Evolutionary conservation across 1,139 yeast genomes (phyloP).

Genomic region (Saccharomycopsis phalli): DNA sequence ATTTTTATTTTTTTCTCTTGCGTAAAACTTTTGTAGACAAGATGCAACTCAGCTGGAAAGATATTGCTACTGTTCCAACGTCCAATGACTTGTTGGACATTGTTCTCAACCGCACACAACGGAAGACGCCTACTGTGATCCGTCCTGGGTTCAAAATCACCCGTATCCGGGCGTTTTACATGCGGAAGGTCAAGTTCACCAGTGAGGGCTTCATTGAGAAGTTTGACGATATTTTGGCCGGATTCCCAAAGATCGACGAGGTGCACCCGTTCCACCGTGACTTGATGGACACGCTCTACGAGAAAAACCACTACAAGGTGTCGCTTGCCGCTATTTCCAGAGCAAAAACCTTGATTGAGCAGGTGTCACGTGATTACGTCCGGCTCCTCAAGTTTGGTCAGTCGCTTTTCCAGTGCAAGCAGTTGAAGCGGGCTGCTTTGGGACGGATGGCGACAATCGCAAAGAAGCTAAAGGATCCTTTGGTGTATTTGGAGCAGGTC

Average conservation of each 20-base stretch:
- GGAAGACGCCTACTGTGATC: constrained; percentile 96
- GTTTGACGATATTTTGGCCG: constrained; percentile 71
- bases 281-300: constrained; percentile 93
- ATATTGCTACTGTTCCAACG: constrained; percentile 89
- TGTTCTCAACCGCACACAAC: constrained; percentile 92
- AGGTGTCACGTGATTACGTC: constrained; percentile 89
- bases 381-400: constrained; percentile 94
- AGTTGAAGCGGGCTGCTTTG: constrained; percentile 93
- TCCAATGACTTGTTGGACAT: constrained; percentile 92
- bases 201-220: constrained; percentile 94
- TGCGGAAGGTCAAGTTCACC: constrained; percentile 94
- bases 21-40: constrained; percentile 19
- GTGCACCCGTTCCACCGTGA: constrained; percentile 98
- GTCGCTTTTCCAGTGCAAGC: constrained; percentile 96
- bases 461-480: constrained; percentile 90
- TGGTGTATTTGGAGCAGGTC: constrained; percentile 90
- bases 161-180: constrained; percentile 94
- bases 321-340: constrained; percentile 93
- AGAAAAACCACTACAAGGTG: constrained; percentile 94
- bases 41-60: constrained; percentile 98
- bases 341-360: constrained; percentile 90
- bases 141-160: constrained; percentile 95
- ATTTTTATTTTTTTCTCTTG: constrained; percentile 1
- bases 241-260: constrained; percentile 95
- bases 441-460: constrained; percentile 99